Base-by-base conservation (phyloP, 371 early-diverging fungal species). In the Mortierella polycephala region DNA sequence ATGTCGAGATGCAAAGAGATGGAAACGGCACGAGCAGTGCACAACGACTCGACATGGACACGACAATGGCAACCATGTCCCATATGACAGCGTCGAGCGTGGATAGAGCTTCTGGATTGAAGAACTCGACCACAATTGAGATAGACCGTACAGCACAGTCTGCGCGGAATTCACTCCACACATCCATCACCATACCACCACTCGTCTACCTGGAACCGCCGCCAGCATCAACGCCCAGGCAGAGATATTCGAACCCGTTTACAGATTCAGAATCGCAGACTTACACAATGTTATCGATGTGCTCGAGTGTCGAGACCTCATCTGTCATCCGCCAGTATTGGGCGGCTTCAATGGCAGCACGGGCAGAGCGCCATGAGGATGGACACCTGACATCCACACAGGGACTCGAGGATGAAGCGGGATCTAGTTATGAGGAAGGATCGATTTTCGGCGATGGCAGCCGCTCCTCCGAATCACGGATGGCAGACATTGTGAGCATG, bases 401-500 rank as follows among this genome's bases (percentile, higher is more conserved):
- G 14, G 47, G 42, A 13, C 21, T 40, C 13, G 40, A 46, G 14
- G 57, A 18, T 8, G 66, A 39, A 47, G 51, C 18, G 13, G 30
- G 16, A 12, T 54, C 61, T 21, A 21, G 30, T 5, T 61, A 62
- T 16, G 55, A 69, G 8, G 70, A 65, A 42, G 75, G 70, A 41
- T 66, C 70, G 0, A 52, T 66, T 45, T 65, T 66, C 49, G 64
- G 70, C 16, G 58, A 62, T 20, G 53, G 46, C 18, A 62, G 67
- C 14, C 75, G 67, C 12, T 70, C 69, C 54, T 70, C 75, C 7
- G 75, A 75, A 20, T 75, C 75, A 8, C 49, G 75, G 18, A 64
- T 75, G 70, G 75, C 75, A 0, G 75, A 75, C 52, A 75, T 75
- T 21, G 41, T 75, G 18, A 70, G 66, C 30, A 21, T 71, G 20